Percentiles rank a stretch among this genome's conserved stretches.
These are phyloP conservation scores for Hygrocybe coccinea DNA, from an alignment of 768 basidiomycete genomes.

Conservation along the genomic window DNA sequence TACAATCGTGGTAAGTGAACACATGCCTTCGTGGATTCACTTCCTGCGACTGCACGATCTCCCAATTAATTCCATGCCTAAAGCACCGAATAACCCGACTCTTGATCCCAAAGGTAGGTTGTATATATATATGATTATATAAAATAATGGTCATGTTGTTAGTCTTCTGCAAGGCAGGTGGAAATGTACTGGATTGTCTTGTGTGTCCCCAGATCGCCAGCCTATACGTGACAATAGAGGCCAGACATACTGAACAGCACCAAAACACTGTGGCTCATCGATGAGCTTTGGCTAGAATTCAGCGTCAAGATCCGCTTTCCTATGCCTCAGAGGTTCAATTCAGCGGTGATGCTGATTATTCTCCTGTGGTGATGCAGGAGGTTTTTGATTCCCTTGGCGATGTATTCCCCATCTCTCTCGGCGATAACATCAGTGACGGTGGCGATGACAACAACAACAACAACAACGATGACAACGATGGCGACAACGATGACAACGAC, in stretches of 20 bases:
- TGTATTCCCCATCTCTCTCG: not conserved
- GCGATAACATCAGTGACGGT: not conserved
- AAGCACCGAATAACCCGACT: not conserved
- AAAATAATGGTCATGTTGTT: not conserved
- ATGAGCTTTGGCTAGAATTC: not conserved
- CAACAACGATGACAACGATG: not conserved
- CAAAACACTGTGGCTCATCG: not conserved
- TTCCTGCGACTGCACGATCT: not conserved
- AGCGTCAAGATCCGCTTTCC: not conserved
- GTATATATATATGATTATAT: not conserved
- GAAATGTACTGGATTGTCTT: not conserved
- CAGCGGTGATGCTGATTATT: too few relatives aligned
- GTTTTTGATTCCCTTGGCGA: too few relatives aligned
- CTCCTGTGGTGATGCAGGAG: too few relatives aligned
- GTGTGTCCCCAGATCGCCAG: not conserved
- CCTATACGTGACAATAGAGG: not conserved
- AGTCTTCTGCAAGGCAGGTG: not conserved
- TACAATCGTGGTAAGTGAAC: too few relatives aligned
- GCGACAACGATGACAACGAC: not conserved
- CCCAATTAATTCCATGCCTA: not conserved
- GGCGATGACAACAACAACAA: not conserved
- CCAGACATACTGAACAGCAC: not conserved
- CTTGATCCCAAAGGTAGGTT: slow-evolving; percentile 1
- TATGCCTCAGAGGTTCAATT: too few relatives aligned
- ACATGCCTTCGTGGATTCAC: not conserved